Evolutionary conservation across 768 basidiomycete species (phyloP).

Genomic region (Lentinula aciculospora): DNA sequence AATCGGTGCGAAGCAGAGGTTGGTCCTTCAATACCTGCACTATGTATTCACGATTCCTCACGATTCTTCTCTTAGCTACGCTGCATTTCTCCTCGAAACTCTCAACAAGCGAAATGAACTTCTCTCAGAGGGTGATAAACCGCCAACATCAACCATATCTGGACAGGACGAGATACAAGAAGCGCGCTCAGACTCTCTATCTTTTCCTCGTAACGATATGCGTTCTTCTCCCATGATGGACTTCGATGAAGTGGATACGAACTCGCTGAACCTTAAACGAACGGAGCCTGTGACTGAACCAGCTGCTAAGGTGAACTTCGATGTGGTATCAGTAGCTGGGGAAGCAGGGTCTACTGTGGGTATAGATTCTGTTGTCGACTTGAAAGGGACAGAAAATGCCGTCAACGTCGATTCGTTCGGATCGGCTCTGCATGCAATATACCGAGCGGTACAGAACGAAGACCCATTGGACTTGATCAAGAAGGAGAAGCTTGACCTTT

Average conservation of each 20-base stretch:
- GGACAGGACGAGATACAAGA: neutral
- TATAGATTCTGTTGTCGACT: neutral
- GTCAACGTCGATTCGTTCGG: neutral
- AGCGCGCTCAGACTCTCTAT: neutral
- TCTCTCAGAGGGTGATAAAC: neutral
- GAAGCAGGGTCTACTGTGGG: neutral
- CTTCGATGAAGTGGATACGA: neutral
- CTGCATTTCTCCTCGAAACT: neutral
- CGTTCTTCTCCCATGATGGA: neutral
- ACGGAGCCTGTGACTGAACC: neutral
- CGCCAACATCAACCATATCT: neutral
- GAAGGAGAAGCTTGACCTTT: constrained; percentile 51
- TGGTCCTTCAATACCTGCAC: neutral
- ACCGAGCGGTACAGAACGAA: neutral
- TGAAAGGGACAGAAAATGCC: neutral
- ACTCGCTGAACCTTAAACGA: neutral
- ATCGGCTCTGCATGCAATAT: neutral
- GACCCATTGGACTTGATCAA: constrained; percentile 36
- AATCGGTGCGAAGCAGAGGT: constrained; percentile 5
- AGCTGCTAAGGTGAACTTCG: neutral
- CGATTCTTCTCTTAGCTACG: neutral
- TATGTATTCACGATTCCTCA: neutral
- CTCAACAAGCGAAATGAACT: neutral
- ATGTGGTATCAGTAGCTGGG: neutral
- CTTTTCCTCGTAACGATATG: neutral